Conservation (phyloP, 176 grass and related monocot species). For the Areca catechu region DNA sequence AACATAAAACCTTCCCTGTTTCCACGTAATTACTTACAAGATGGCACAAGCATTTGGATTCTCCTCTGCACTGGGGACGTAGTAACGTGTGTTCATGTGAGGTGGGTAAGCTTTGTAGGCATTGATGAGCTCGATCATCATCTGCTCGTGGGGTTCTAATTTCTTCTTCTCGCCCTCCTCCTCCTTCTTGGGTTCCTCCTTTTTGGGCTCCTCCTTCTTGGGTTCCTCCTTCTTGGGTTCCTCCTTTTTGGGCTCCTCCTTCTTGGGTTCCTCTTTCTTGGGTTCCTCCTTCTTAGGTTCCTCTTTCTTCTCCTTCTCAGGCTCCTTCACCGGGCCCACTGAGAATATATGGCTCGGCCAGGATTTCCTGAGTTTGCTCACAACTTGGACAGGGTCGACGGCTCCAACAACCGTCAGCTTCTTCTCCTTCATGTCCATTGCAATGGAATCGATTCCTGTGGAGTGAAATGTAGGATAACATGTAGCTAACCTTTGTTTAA, state of each 20-base stretch:
- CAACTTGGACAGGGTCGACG: conserved; percentile 61
- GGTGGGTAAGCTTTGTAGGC: conserved; percentile 36
- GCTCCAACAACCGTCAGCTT: conserved; percentile 70
- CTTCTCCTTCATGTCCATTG: conserved; percentile 56
- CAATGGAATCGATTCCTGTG: conserved; percentile 62
- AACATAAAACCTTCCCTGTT: no score
- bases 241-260: conserved; percentile 10
- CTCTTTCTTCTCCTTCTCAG: conserved; percentile 47
- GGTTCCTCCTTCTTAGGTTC: conserved; percentile 23
- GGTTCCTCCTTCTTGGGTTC: conserved; percentile 9
- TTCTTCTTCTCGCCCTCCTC: conserved; percentile 26
- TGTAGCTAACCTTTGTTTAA: not conserved
- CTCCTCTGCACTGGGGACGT: conserved; percentile 64
- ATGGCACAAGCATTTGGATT: conserved; percentile 81
- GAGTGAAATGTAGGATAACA: not conserved
- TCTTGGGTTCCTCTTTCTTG: conserved; percentile 22
- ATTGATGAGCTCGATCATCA: conserved; percentile 43
- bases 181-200: conserved; percentile 11
- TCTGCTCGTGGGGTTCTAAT: conserved; percentile 26
- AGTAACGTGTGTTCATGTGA: conserved; percentile 39
- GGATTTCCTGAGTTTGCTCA: conserved; percentile 76
- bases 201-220: conserved; percentile 27
- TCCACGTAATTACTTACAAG: conserved; percentile 19
- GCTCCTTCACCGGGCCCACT: conserved; percentile 61
- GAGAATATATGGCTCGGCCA: conserved; percentile 42